A percentile compares a stretch with the other conserved stretches of the same genome.
These are phyloP conservation scores for Pestalotiopsis sp. DNA, from an alignment of 2,329 filamentous ascomycete species.

Conservation along the genomic window DNA sequence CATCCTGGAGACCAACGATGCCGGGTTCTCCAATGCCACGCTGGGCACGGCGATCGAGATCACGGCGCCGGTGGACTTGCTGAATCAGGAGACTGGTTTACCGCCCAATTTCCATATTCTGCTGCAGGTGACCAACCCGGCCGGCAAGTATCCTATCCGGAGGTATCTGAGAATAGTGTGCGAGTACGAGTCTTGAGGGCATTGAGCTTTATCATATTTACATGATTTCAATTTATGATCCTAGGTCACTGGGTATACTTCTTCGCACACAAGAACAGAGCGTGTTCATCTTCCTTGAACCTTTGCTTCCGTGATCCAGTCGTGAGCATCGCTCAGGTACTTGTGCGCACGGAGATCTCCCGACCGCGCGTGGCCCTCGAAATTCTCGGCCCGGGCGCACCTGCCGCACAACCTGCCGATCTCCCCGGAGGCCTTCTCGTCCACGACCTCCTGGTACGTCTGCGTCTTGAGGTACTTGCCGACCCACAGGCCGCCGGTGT, in stretches of 20 bases:
- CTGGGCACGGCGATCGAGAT: neutral
- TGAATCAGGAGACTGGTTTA: neutral
- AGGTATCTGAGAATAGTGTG: slow-evolving; percentile 3
- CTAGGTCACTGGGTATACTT: too few species aligned
- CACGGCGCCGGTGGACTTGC: neutral
- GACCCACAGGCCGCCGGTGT: slow-evolving; percentile 57
- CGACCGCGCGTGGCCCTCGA: slow-evolving; percentile 55
- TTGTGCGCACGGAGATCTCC: slow-evolving; percentile 49
- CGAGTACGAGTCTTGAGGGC: neutral
- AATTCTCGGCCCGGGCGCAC: slow-evolving; percentile 51
- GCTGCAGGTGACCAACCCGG: neutral
- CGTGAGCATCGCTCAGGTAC: slow-evolving; percentile 42
- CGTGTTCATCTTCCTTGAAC: neutral
- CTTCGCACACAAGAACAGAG: too few species aligned
- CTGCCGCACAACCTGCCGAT: slow-evolving; percentile 51
- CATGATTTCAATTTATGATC: too few species aligned
- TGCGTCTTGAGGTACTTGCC: slow-evolving; percentile 54
- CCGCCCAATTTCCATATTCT: neutral
- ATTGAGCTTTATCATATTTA: neutral
- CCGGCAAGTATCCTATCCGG: neutral
- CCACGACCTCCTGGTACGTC: slow-evolving; percentile 55
- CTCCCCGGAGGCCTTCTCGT: slow-evolving; percentile 45
- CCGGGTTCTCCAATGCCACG: slow-evolving; percentile 5
- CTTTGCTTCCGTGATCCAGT: slow-evolving; percentile 42
- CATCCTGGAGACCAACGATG: neutral